Conservation (phyloP, 192 early-diverging fungal species). For the Coemansia sp. region DNA sequence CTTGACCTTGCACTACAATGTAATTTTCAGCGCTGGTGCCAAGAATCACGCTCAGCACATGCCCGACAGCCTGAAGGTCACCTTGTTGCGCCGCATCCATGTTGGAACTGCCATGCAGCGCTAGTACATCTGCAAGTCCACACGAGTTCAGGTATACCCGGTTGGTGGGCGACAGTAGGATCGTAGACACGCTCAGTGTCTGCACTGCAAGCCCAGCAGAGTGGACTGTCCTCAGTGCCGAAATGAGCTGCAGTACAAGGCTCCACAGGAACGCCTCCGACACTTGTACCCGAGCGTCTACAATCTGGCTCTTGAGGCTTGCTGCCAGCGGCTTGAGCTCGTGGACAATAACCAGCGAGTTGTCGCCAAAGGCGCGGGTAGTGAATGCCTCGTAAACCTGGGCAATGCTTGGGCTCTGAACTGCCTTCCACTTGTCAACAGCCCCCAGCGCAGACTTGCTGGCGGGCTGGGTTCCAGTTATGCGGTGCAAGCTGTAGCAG, state of each 20-base stretch:
- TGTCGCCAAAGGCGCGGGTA: conserved; percentile 93
- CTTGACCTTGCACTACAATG: conserved; percentile 20
- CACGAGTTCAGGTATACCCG: conserved; percentile 56
- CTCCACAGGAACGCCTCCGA: conserved; percentile 45
- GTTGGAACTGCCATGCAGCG: conserved; percentile 9
- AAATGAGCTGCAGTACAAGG: conserved; percentile 37
- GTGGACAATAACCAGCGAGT: conserved; percentile 93
- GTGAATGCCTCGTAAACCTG: conserved; percentile 93
- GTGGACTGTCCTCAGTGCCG: conserved; percentile 77
- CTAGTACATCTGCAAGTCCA: conserved; percentile 44
- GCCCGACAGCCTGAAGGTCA: conserved; percentile 40
- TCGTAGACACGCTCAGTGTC: conserved; percentile 78
- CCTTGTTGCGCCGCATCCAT: conserved; percentile 29
- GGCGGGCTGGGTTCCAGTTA: conserved; percentile 73
- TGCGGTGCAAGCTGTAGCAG: conserved; percentile 80
- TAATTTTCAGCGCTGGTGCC: conserved; percentile 23
- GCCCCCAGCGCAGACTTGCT: conserved; percentile 81
- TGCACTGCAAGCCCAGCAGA: conserved; percentile 76
- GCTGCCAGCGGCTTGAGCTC: conserved; percentile 80
- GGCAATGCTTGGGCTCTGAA: conserved; percentile 82
- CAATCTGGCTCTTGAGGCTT: conserved; percentile 28
- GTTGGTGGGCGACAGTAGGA: conserved; percentile 83
- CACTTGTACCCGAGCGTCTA: conserved; percentile 17
- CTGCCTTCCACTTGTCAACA: conserved; percentile 82
- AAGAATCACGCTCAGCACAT: conserved; percentile 30